These are phyloP conservation scores for Sugiyamaella americana DNA, from an alignment of 805 yeast species.

Conservation along the genomic window DNA sequence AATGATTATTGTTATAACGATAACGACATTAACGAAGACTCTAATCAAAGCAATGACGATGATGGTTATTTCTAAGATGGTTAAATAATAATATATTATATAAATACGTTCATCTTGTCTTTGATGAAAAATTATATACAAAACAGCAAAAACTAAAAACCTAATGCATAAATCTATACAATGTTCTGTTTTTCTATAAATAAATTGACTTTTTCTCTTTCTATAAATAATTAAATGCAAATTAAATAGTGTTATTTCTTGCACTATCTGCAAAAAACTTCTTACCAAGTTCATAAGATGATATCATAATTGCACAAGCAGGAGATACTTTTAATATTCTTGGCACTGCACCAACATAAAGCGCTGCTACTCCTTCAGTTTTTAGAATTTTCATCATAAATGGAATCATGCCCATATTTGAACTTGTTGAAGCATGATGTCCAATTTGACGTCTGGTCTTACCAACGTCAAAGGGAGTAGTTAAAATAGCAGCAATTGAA, in stretches of 20 bases:
- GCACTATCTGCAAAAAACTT: conserved; percentile 36
- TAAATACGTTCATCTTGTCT: too few species aligned
- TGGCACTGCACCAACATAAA: conserved; percentile 85
- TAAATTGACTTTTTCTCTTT: too few species aligned
- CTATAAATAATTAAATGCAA: conserved; percentile 3
- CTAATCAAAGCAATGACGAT: neutral
- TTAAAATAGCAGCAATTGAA: conserved; percentile 71
- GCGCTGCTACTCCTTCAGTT: conserved; percentile 72
- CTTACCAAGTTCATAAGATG: conserved; percentile 87
- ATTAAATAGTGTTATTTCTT: conserved; percentile 12
- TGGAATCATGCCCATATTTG: conserved; percentile 50
- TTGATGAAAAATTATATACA: neutral
- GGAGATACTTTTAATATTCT: conserved; percentile 91
- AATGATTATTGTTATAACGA: neutral
- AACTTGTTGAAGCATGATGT: conserved; percentile 29
- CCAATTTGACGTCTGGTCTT: conserved; percentile 82
- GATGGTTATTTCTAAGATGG: neutral
- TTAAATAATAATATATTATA: too few species aligned
- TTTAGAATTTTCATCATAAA: conserved; percentile 57
- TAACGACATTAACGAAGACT: neutral
- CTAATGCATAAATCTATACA: too few species aligned
- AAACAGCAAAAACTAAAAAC: neutral
- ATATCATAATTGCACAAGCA: conserved; percentile 96
- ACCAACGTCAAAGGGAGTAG: conserved; percentile 97
- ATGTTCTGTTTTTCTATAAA: too few species aligned